phyloP scores from a whole-genome alignment of 2,329 filamentous ascomycete species.

The Talaromyces sp. region DNA sequence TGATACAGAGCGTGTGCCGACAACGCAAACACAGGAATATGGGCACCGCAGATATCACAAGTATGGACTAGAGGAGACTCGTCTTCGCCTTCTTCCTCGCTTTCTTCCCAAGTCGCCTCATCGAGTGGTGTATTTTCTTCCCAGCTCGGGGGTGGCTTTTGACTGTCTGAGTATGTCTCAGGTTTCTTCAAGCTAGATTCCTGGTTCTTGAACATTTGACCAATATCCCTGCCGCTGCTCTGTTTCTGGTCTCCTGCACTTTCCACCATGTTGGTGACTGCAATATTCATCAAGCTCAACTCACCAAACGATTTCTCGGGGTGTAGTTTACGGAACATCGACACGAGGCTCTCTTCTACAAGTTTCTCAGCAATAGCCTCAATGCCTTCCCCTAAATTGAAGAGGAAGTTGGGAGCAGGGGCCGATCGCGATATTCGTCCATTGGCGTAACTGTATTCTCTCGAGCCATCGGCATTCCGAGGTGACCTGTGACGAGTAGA shows the following conservation, averaged over 20 bases:
- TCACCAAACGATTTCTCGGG: slow-evolving; percentile 68
- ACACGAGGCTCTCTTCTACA: slow-evolving; percentile 62
- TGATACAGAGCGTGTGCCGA: slow-evolving; percentile 48
- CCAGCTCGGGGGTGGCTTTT: slow-evolving; percentile 11
- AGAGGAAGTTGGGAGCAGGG: slow-evolving; percentile 68
- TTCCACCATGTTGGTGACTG: slow-evolving; percentile 75
- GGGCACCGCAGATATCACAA: slow-evolving; percentile 41
- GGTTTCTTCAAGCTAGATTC: slow-evolving; percentile 58
- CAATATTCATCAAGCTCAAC: slow-evolving; percentile 77
- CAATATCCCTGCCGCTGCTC: slow-evolving; percentile 69
- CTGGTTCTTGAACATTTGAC: slow-evolving; percentile 74
- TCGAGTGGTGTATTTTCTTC: slow-evolving; percentile 17
- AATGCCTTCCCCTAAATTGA: slow-evolving; percentile 55
- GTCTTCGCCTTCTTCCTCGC: slow-evolving; percentile 21
- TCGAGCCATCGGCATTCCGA: slow-evolving; percentile 49
- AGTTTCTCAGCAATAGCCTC: slow-evolving; percentile 63
- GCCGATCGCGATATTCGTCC: slow-evolving; percentile 68
- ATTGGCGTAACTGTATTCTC: slow-evolving; percentile 53
- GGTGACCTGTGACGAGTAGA: slow-evolving; percentile 63
- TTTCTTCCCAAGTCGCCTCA: slow-evolving; percentile 29
- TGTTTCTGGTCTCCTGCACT: slow-evolving; percentile 48
- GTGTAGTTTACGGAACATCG: slow-evolving; percentile 70
- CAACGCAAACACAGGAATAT: slow-evolving; percentile 47
- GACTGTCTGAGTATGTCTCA: neutral
- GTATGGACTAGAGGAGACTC: slow-evolving; percentile 21